Base-by-base conservation (phyloP, 257 asterid species). In the Lantana camara region DNA sequence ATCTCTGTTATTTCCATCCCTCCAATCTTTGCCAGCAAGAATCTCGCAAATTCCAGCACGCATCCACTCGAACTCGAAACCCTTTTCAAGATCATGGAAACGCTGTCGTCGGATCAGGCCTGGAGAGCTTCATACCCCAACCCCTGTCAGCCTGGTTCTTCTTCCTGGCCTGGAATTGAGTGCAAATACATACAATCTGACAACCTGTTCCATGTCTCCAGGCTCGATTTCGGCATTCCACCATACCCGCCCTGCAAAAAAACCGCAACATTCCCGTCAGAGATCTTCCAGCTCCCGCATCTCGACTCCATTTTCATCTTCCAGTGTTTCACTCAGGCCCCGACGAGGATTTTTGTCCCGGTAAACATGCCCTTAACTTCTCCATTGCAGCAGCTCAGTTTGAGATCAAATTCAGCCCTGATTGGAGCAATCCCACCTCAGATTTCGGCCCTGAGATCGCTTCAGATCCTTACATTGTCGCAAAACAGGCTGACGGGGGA, bases 161-260 rank as follows among this genome's bases (percentile, higher is more conserved):
- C 88, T 5, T 77, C 89, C 48, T 88, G 96, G 95, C 68, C 60
- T 3, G 97, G 97, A 14, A 82, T 90, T 17, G 92, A 77, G 71
- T 90, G 97, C 81, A 88, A 79, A 60, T 38, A 38, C 7, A 63
- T 63, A 3, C 60, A 42, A 2, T 14, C 9, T 22, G 86, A 74
- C 53, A 65, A 53, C 58, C 77, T 53, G 16, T 38, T 37, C 64
- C 96, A 85, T 50, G 96, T 90, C 17, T 72, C 76, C 3, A 76
- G 97, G 72, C 95, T 90, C 29, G 93, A 90, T 72, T 72, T 90
- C 45, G 97, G 97, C 34, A 74, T 77, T 63, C 57, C 80, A 0
- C 97, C 97, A 3, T 83, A 90, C 46, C 96, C 97, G n/a, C 15
- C 80, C 1, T 90, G 97, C 88, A 83, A 79, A 61, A 67, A 57